These are phyloP conservation scores for Gomphus sp. DNA, from an alignment of 1,284 basidiomycete species.

Conservation along the genomic window DNA sequence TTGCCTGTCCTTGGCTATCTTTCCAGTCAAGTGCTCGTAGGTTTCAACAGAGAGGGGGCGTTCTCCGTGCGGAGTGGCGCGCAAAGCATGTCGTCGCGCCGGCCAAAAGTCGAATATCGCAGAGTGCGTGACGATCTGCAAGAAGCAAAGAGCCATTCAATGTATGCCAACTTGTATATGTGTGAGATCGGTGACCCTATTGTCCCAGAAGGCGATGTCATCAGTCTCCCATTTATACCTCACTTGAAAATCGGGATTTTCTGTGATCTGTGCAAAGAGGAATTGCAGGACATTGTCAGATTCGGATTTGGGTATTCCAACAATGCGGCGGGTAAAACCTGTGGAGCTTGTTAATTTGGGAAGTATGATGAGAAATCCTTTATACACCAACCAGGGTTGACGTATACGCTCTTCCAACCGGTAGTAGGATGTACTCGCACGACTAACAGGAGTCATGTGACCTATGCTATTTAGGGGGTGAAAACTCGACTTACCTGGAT, in stretches of 20 bases:
- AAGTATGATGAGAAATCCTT: neutral
- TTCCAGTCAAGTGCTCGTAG: slow-evolving; percentile 59
- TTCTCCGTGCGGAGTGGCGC: slow-evolving; percentile 77
- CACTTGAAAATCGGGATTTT: slow-evolving; percentile 64
- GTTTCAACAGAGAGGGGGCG: slow-evolving; percentile 65
- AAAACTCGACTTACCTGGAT: slow-evolving; percentile 21
- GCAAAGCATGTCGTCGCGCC: slow-evolving; percentile 63
- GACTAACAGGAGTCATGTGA: slow-evolving; percentile 21
- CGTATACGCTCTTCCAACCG: slow-evolving; percentile 71
- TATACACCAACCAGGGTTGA: slow-evolving; percentile 42
- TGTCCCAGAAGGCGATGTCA: slow-evolving; percentile 67
- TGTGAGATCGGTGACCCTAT: slow-evolving; percentile 37
- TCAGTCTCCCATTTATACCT: slow-evolving; percentile 64
- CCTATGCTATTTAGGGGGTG: slow-evolving; percentile 20
- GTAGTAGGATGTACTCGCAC: slow-evolving; percentile 73
- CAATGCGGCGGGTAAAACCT: slow-evolving; percentile 47
- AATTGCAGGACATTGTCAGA: slow-evolving; percentile 63
- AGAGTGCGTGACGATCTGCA: slow-evolving; percentile 60
- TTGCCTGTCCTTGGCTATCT: slow-evolving; percentile 56
- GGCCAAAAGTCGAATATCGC: slow-evolving; percentile 76
- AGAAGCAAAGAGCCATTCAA: neutral
- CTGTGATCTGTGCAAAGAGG: slow-evolving; percentile 61
- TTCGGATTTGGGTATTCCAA: slow-evolving; percentile 73
- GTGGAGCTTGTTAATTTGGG: neutral
- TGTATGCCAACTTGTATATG: neutral